phyloP scores from a whole-genome alignment of 2,329 filamentous ascomycete genomes.

The Aspergillus aculeatus region DNA sequence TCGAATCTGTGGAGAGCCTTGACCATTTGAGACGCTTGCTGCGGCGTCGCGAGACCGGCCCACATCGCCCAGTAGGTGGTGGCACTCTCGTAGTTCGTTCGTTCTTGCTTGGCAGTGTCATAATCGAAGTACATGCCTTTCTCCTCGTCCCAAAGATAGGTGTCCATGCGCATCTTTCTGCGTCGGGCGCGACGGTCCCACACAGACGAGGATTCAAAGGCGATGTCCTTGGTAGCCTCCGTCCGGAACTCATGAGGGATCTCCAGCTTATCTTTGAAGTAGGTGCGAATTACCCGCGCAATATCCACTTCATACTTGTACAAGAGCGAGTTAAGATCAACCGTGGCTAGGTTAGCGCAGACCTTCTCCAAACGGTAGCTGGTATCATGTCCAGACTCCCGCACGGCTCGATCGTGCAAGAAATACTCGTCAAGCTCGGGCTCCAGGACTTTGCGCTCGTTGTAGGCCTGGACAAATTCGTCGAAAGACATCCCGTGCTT shows the following conservation, averaged over 20 bases:
- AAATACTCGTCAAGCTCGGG: conserved; percentile 94
- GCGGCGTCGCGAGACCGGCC: conserved; percentile 82
- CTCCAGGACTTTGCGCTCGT: conserved; percentile 70
- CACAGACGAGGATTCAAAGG: conserved; percentile 75
- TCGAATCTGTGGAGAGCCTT: conserved; percentile 86
- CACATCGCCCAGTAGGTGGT: conserved; percentile 98
- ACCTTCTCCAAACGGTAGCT: conserved; percentile 88
- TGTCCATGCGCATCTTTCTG: conserved; percentile 82
- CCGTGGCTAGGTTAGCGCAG: conserved; percentile 84
- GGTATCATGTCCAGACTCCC: conserved; percentile 96
- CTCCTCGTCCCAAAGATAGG: conserved; percentile 88
- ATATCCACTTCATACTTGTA: conserved; percentile 99
- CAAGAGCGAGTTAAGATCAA: conserved; percentile 89
- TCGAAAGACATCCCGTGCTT: conserved; percentile 80
- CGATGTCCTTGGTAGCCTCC: conserved; percentile 62
- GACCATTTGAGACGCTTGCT: conserved; percentile 82
- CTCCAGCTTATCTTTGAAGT: conserved; percentile 79
- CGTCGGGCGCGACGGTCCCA: conserved; percentile 89
- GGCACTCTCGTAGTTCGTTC: conserved; percentile 80
- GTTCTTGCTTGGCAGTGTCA: conserved; percentile 76
- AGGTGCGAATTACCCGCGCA: conserved; percentile 74
- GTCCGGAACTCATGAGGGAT: conserved; percentile 81
- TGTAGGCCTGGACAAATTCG: conserved; percentile 87
- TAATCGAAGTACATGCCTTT: conserved; percentile 99
- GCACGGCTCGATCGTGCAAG: conserved; percentile 89